Base-by-base conservation (phyloP, 2,329 filamentous ascomycete genomes). In the Fusarium mangiferae region DNA sequence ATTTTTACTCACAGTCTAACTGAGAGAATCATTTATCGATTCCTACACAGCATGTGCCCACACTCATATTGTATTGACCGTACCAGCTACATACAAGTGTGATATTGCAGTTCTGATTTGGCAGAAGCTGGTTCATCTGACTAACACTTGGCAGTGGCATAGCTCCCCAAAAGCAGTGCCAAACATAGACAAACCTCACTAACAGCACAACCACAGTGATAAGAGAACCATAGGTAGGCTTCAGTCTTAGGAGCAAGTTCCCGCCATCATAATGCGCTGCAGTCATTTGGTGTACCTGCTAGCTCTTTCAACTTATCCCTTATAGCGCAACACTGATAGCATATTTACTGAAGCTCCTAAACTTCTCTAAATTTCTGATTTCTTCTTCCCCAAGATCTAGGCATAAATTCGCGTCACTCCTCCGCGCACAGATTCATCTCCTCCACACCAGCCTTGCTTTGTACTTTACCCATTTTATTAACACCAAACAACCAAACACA, bases 91-190 rank as follows among this genome's bases (percentile, higher is more conserved):
- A 22, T 38, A 39, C 14, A 9, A 22, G 14, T 39, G 11, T 20
- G 13, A n/a, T 28, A 28, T 49, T 63, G 26, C 11, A 6, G 11
- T 28, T 44, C n/a, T 41, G 14, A 28, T 28, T 33, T 41, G 5
- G 17, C 22, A 41, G 28, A 13, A n/a, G 20, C 26, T 45, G 4
- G 22, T 30, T 20, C 20, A 22, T n/a, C 20, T 36, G 9, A n/a
- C 26, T 56, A 7, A n/a, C 14, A 45, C 38, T 68, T 63, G 14
- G 44, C 24, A 68, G 61, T 59, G 35, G 14, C 8, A 72, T 68
- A 18, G 26, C 9, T 30, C 17, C n/a, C 11, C 9, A 46, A n/a
- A 72, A 60, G 15, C n/a, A 45, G n/a, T 18, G n/a, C 30, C 30
- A 49, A 72, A 39, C 11, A 18, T 11, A 28, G 22, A 26, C 10